Base-by-base conservation (phyloP, 2,329 filamentous ascomycete genomes). In the Periconia macrospinosa region DNA sequence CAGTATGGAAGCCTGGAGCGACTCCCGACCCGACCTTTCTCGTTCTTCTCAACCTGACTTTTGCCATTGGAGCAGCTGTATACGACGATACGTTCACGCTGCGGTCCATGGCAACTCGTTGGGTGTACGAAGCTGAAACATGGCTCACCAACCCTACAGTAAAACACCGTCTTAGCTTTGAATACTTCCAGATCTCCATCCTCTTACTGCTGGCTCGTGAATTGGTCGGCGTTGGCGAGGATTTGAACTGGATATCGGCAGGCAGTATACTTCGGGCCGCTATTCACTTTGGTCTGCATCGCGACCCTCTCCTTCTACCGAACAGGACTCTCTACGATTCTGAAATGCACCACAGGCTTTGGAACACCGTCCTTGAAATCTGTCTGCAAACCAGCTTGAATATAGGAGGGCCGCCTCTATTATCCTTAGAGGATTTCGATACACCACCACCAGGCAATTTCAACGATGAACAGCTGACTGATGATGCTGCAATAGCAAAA, bases 21-120 rank as follows among this genome's bases (percentile, higher is more conserved):
- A 53, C 67, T 1, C 63, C 72, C 0, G 75, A 79, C 41, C 69
- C 67, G 1, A 70, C 67, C 0, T 86, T 86, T 46, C 54, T 85
- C 1, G 76, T 85, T 14, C 83, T 83, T 44, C 57, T 86, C 2
- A 85, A 86, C 58, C 70, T 87, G 0, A 77, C 86, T 0, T 67
- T 87, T 3, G 83, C 85, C 0, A 78, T 87, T 17, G 85, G 84
- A 0, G 78, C 82, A 1, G 71, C 75, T 1, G 71, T 74, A 0
- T 79, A 82, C 52, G 81, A 86, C 48, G 75, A 80, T 0, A 55
- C 68, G 0, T 85, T 83, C 51, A 80, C 78, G 0, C 58, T 85
- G 35, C 78, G 82, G 7, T 48, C 70, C 6, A 73, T 75, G 0
- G 84, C 84, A 0, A 70, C 79, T n/a, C 75, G 69, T 27, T 87